A percentile compares a stretch with the other conserved stretches of the same genome.
These are phyloP conservation scores for Wickerhamiella kurtzmanii DNA, from an alignment of 805 yeast genomes.

Conservation along the genomic window DNA sequence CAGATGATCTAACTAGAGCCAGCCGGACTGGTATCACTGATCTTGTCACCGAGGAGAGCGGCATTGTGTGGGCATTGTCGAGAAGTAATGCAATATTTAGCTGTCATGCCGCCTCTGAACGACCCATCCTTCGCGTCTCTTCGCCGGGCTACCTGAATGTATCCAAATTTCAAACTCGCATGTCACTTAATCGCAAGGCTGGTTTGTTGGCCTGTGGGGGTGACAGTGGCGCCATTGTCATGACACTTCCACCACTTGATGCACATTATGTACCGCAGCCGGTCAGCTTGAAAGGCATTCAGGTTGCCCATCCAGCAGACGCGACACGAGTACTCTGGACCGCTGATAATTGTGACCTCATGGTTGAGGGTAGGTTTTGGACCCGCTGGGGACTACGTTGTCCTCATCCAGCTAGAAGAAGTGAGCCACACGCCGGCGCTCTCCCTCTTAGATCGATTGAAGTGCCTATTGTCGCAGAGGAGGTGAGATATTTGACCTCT, in stretches of 20 bases:
- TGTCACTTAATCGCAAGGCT: constrained; percentile 4
- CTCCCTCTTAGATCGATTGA: neutral
- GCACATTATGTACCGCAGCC: constrained; percentile 2
- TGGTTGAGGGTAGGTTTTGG: neutral
- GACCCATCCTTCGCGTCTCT: constrained; percentile 4
- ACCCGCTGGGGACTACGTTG: neutral
- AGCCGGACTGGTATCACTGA: constrained; percentile 13
- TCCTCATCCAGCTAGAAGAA: neutral
- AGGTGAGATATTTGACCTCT: neutral
- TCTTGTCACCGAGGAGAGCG: constrained; percentile 9
- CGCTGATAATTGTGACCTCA: constrained; percentile 5
- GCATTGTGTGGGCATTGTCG: constrained; percentile 18
- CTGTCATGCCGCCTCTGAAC: neutral
- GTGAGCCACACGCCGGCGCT: neutral
- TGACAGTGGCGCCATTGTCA: constrained; percentile 12
- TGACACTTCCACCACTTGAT: constrained; percentile 6
- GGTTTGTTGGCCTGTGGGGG: constrained; percentile 14
- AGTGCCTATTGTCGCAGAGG: neutral
- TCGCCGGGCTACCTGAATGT: neutral
- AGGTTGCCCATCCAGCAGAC: neutral
- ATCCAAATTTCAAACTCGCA: constrained; percentile 3
- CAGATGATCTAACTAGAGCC: neutral
- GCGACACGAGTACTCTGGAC: constrained; percentile 7
- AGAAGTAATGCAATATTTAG: constrained; percentile 11
- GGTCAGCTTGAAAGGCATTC: constrained; percentile 2